Percentiles rank a stretch among this genome's conserved stretches.
These are phyloP conservation scores for Rhizopogon rudus DNA, from an alignment of 768 basidiomycete genomes.

Conservation along the genomic window DNA sequence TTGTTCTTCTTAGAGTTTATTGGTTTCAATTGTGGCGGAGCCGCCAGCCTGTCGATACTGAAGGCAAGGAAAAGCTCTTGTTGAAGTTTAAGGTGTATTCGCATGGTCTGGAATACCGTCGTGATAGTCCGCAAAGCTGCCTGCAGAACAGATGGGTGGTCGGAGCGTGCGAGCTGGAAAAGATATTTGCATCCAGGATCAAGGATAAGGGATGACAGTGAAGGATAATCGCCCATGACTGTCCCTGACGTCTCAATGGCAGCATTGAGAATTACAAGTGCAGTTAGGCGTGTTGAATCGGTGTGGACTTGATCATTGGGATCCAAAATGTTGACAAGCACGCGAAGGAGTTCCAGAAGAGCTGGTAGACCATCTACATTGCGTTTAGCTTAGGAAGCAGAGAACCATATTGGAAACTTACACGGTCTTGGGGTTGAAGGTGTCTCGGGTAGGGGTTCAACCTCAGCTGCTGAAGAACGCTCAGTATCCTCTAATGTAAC, in stretches of 20 bases:
- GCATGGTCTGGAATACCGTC: constrained; percentile 85
- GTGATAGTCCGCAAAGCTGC: constrained; percentile 80
- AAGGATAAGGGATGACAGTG: constrained; percentile 68
- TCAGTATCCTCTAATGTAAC: constrained; percentile 10
- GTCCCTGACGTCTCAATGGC: constrained; percentile 83
- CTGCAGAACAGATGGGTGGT: constrained; percentile 75
- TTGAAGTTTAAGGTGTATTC: constrained; percentile 83
- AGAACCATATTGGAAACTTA: constrained; percentile 4
- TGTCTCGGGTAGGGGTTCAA: constrained; percentile 27
- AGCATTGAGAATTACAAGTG: constrained; percentile 81
- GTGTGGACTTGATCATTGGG: constrained; percentile 94
- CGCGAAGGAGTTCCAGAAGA: constrained; percentile 86
- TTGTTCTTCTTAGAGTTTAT: constrained; percentile 27
- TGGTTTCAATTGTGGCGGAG: constrained; percentile 35
- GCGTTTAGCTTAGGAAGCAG: background rate
- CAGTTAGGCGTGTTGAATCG: constrained; percentile 88
- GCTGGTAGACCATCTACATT: constrained; percentile 82
- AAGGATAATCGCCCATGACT: constrained; percentile 71
- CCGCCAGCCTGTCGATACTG: constrained; percentile 84
- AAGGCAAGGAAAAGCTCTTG: constrained; percentile 95
- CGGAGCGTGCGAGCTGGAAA: constrained; percentile 93
- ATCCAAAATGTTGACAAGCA: constrained; percentile 92
- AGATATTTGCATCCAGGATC: constrained; percentile 95
- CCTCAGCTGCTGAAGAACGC: background rate
- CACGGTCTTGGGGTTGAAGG: constrained; percentile 16